Evolutionary conservation across 495 filamentous ascomycete genomes (phyloP), one percentile per base, ranked within the genome.

Genomic region (Arthonia radiata): DNA sequence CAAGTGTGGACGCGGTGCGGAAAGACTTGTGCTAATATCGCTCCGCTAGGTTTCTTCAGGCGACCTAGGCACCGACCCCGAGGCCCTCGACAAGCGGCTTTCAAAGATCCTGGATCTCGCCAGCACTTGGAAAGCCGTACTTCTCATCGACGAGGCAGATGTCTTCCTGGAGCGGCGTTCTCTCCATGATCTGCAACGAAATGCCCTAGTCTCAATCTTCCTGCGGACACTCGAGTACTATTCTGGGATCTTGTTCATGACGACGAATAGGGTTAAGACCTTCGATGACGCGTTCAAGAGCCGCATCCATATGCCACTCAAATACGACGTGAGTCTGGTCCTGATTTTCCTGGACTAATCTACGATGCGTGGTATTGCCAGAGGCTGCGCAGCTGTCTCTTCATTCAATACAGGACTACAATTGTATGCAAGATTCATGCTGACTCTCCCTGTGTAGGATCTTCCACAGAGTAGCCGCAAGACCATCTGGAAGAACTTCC

Each of bases 121-220:
- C 4, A 43, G 45, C 1, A 43, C 46, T 5, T 70, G 61, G 62
- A 54, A 53, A 4, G 57, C 55, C 10, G 46, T 63, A 25, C 40
- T 65, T 0, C 46, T 67, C 0, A 49, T 77, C 1, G 71, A 76
- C 28, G 68, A 77, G 43, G 64, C 61, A 18, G 71, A 77, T 30
- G 62, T 72, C 7, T 74, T 71, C 49, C 51, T 74, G 12, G 60
- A 70, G 43, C 42, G 53, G 27, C 50, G 58, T 2, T 39, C 23
- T 2, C 23, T 41, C 0, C 31, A 50, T 21, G 58, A 66, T 23
- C 48, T 68, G 4, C 47, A 55, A 30, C 48, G 61, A 17, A 67
- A 66, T 40, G 49, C 50, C 25, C 48, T 68, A 4, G 61, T 68
- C 1, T 57, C 50, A 4, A 52, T 59, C 18, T 64, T 61, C 40